A percentile compares a stretch with the other conserved stretches of the same genome.
phyloP scores from a whole-genome alignment of 1,284 basidiomycete species.

The Amylostereum areolatum region DNA sequence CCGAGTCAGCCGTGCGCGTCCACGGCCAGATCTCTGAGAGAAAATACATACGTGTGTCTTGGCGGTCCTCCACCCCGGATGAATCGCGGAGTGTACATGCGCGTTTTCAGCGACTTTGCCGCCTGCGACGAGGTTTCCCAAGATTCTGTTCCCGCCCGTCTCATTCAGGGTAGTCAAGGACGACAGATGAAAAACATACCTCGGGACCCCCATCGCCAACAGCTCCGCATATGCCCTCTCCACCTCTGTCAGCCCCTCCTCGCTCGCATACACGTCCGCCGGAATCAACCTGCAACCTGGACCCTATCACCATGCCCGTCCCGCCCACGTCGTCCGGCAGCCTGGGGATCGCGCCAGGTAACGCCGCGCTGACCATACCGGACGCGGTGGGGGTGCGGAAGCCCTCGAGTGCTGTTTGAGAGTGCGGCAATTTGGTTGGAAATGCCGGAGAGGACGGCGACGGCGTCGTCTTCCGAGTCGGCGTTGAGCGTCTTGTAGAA shows the following conservation, averaged over 20 bases:
- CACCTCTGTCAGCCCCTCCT: constrained; percentile 2
- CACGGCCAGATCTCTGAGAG: neutral
- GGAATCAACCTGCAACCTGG: constrained; percentile 15
- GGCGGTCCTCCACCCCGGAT: constrained; percentile 26
- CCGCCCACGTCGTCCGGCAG: constrained; percentile 13
- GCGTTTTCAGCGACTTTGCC: constrained; percentile 26
- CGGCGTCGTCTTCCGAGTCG: constrained; percentile 5
- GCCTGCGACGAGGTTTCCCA: constrained; percentile 10
- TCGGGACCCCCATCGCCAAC: constrained; percentile 1
- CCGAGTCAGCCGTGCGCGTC: neutral
- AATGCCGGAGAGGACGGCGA: constrained; percentile 4
- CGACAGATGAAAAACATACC: neutral
- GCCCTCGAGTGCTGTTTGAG: no score
- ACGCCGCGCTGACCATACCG: neutral
- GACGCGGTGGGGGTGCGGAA: no score
- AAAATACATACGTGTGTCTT: constrained; percentile 22
- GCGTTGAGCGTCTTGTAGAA: constrained; percentile 11
- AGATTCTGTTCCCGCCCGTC: neutral
- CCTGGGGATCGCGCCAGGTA: neutral
- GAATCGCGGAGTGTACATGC: constrained; percentile 21
- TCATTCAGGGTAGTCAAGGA: no score
- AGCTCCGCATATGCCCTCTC: constrained; percentile 7
- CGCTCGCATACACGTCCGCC: constrained; percentile 10
- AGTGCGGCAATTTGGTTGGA: no score
- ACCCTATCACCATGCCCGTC: constrained; percentile 14